A percentile compares a stretch with the other conserved stretches of the same genome.
These are phyloP conservation scores for Candida stauntonica DNA, from an alignment of 805 yeast species.

Conservation along the genomic window DNA sequence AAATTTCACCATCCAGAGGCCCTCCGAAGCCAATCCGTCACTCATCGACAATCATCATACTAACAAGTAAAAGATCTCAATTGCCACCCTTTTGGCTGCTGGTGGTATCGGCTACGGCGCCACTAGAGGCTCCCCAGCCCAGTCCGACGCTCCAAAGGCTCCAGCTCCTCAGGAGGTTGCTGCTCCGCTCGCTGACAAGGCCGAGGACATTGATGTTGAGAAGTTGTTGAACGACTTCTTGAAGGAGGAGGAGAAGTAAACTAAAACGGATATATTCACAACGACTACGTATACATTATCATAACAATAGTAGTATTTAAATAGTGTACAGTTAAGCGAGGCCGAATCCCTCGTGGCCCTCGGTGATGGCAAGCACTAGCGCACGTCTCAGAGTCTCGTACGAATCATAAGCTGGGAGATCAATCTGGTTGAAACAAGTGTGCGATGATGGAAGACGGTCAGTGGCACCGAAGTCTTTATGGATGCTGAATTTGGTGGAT, in stretches of 20 bases:
- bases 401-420: constrained; percentile 86
- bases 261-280: too few relatives aligned
- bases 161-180: constrained; percentile 22
- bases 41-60: background rate
- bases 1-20: too few relatives aligned
- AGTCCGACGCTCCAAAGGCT: constrained; percentile 18
- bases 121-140: constrained; percentile 20
- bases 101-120: constrained; percentile 29
- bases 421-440: constrained; percentile 94
- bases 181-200: constrained; percentile 24
- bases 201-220: constrained; percentile 31
- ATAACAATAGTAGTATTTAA: background rate
- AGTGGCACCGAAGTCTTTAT: constrained; percentile 78
- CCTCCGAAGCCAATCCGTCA: too few relatives aligned
- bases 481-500: constrained; percentile 79
- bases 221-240: constrained; percentile 31
- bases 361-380: constrained; percentile 78
- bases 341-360: constrained; percentile 96
- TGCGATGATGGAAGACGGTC: constrained; percentile 93
- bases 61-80: constrained; percentile 27
- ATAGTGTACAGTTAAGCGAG: constrained; percentile 44
- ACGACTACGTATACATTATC: background rate
- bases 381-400: constrained; percentile 84
- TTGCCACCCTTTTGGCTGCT: constrained; percentile 30
- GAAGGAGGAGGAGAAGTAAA: constrained; percentile 26